Evolutionary conservation across 352 stramenopile genomes (phyloP).

Genomic region (Globisporangium orthogonon): DNA sequence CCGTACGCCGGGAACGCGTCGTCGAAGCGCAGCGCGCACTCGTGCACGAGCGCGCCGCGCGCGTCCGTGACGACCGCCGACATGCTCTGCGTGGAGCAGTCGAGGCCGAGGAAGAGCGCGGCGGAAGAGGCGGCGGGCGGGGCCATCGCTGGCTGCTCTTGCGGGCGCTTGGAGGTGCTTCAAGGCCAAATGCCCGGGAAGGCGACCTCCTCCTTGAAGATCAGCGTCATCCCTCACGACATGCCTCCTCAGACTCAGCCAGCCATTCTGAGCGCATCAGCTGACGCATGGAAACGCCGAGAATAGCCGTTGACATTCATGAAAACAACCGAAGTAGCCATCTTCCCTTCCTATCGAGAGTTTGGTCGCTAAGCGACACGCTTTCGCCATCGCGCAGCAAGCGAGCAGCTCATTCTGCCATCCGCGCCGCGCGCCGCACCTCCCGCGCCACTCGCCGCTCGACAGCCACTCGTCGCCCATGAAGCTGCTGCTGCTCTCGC

Average conservation of each 20-base stretch:
- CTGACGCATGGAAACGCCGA: background rate
- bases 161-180: no score
- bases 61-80: conserved; percentile 53
- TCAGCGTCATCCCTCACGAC: no score
- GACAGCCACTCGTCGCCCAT: background rate
- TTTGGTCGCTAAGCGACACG: conserved; percentile 1
- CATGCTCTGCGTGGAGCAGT: conserved; percentile 87
- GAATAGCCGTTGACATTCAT: conserved; percentile 1
- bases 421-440: conserved; percentile 1
- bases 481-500: conserved; percentile 12
- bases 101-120: conserved; percentile 53
- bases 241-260: no score
- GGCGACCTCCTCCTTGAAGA: no score
- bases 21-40: conserved; percentile 67
- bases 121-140: no score
- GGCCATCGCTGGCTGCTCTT: background rate
- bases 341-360: background rate
- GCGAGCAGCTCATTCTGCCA: conserved; percentile 12
- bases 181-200: no score
- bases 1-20: conserved; percentile 54
- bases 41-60: conserved; percentile 30
- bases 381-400: no score
- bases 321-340: background rate
- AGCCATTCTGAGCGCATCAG: no score
- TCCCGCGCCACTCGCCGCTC: background rate